A percentile compares a stretch with the other conserved stretches of the same genome.
These are phyloP conservation scores for Helianthus tuberosus DNA, from an alignment of 129 eudicot genomes.

Conservation along the genomic window DNA sequence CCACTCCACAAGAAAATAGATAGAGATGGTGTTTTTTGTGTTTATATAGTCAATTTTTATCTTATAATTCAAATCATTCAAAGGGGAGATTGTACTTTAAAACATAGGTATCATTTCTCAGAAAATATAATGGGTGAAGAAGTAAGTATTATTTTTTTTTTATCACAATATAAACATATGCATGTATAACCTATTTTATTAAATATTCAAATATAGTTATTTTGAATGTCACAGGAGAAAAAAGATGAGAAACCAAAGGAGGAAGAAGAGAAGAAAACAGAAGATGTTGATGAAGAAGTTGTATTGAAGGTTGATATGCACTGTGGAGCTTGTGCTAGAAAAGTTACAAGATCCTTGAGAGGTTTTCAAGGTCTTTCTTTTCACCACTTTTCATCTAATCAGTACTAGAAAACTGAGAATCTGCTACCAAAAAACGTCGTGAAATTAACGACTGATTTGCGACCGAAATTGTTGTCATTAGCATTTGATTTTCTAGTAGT, in stretches of 20 bases:
- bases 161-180: background rate
- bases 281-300: conserved; percentile 39
- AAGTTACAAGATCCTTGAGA: conserved; percentile 70
- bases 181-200: background rate
- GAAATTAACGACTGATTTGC: no score
- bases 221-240: conserved; percentile 34
- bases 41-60: conserved; percentile 18
- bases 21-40: conserved; percentile 1
- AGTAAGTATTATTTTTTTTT: conserved; percentile 20
- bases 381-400: background rate
- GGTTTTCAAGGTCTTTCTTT: conserved; percentile 62
- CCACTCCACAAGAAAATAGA: conserved; percentile 24
- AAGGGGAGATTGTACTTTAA: conserved; percentile 30
- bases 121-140: conserved; percentile 33
- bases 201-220: background rate
- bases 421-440: background rate
- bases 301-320: conserved; percentile 90
- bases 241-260: conserved; percentile 32
- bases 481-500: no score
- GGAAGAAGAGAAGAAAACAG: conserved; percentile 29
- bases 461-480: background rate
- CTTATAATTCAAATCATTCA: conserved; percentile 3
- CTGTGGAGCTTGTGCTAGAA: conserved; percentile 87
- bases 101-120: conserved; percentile 13
- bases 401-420: no score